Evolutionary conservation across 768 basidiomycete genomes (phyloP).

Genomic region (Kondoa malvinella): DNA sequence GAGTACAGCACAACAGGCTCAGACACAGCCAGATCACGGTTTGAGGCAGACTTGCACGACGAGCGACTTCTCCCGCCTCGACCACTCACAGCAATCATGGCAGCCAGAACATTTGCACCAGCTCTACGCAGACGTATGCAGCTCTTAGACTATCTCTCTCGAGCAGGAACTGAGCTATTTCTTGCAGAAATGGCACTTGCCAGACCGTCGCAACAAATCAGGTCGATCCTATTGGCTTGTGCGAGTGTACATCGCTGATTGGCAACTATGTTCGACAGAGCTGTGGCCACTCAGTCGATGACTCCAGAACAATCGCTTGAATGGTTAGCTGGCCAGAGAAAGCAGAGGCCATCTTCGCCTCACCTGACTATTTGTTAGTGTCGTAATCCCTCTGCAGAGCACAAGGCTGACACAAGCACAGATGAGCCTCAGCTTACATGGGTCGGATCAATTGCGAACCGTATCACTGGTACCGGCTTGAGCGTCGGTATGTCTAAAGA

Average conservation of each 20-base stretch:
- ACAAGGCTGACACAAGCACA: neutral
- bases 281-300: constrained; percentile 30
- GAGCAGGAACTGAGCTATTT: neutral
- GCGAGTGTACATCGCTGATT: neutral
- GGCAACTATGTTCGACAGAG: constrained; percentile 15
- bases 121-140: constrained; percentile 1
- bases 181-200: neutral
- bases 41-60: too few species aligned
- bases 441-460: constrained; percentile 68
- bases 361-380: constrained; percentile 67
- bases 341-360: constrained; percentile 74
- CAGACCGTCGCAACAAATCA: neutral
- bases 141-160: neutral
- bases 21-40: too few species aligned
- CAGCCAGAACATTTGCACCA: neutral
- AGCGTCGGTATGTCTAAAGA: constrained; percentile 45
- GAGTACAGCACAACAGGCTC: too few species aligned
- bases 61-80: too few species aligned
- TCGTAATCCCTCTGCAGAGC: neutral
- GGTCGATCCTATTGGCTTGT: neutral
- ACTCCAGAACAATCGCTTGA: constrained; percentile 31
- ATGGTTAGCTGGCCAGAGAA: constrained; percentile 73
- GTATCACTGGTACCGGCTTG: constrained; percentile 64
- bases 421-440: constrained; percentile 75
- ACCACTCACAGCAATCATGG: too few species aligned